phyloP scores from a whole-genome alignment of 371 early-diverging fungal genomes.

The Basidiobolus meristosporus region DNA sequence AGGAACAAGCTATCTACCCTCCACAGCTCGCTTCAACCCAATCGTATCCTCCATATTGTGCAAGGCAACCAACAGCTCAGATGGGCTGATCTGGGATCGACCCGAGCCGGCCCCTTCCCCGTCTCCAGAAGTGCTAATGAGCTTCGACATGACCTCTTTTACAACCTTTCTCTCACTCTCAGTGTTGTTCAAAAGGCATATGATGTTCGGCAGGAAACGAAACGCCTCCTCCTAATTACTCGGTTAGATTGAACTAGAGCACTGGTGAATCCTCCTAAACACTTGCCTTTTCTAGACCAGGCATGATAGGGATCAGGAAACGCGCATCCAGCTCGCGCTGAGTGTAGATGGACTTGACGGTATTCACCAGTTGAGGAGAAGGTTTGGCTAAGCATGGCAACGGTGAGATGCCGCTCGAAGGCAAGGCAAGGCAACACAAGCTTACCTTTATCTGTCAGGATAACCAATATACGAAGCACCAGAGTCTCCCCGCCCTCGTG shows the following conservation, averaged over 20 bases:
- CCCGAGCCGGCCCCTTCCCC: too few relatives aligned
- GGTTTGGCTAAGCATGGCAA: constrained; percentile 23
- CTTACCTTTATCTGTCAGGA: constrained; percentile 50
- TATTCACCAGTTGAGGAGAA: constrained; percentile 30
- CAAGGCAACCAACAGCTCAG: constrained; percentile 8
- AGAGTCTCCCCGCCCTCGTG: constrained; percentile 55
- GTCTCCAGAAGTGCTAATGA: too few relatives aligned
- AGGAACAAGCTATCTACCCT: too few relatives aligned
- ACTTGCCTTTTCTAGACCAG: constrained; percentile 35
- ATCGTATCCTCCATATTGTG: too few relatives aligned
- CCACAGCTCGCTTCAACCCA: too few relatives aligned
- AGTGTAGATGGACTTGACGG: constrained; percentile 27
- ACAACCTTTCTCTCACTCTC: constrained; percentile 31
- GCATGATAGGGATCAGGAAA: constrained; percentile 44
- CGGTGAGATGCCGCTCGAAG: too few relatives aligned
- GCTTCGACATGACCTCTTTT: constrained; percentile 24
- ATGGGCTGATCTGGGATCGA: too few relatives aligned
- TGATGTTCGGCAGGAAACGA: constrained; percentile 28
- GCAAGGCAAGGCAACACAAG: too few relatives aligned
- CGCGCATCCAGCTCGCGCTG: constrained; percentile 34
- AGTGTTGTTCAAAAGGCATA: constrained; percentile 37
- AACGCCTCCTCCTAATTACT: constrained; percentile 24
- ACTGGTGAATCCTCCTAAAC: neutral
- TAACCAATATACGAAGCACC: constrained; percentile 40
- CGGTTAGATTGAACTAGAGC: constrained; percentile 1